Evolutionary conservation across 345 rosid species (phyloP), one percentile per base, ranked within the genome.

Genomic region (Populus ilicifolia): DNA sequence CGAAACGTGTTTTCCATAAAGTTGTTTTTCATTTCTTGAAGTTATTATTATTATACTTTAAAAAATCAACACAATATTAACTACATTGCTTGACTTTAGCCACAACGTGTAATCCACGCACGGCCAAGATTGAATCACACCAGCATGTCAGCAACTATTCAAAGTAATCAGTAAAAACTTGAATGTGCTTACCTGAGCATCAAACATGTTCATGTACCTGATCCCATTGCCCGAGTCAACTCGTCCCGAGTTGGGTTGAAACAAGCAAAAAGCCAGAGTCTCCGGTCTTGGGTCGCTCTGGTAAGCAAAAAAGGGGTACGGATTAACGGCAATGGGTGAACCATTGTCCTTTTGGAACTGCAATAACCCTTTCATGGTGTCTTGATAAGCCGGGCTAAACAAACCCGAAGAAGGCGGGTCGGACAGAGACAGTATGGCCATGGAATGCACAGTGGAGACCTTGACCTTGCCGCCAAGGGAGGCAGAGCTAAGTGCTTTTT

Each of bases 301-400:
- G 86, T 92, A 96, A 13, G 98, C 98, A 75, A 93, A 96, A 82
- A 89, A 92, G 9, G 98, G 98, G 79, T 96, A 93, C n/a, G 98
- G 98, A 78, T 93, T 96, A 62, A 96, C 71, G 14, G 94, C 70
- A 41, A 96, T 86, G 36, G 98, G 98, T 18, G 98, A 93, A 2
- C 92, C 93, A 0, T 82, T 89, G 7, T 92, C 96, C 36, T 81
- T 88, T 13, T 86, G 87, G 72, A 96, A 96, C 83, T 87, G 89
- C 77, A 96, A 71, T 68, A 96, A 27, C 12, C 90, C 92, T 65
- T 76, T 89, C 89, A 96, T 67, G 12, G 85, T 77, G 81, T 84
- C 80, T 75, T 89, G 91, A 76, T 80, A 90, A 74, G 88, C 73
- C 77, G 91, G 72, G 69, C 72, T 77, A 67, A 96, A 91, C 67